A percentile compares a stretch with the other conserved stretches of the same genome.
Conservation (phyloP, 2,329 filamentous ascomycete genomes). For the Byssoonygena ceratinophila region DNA sequence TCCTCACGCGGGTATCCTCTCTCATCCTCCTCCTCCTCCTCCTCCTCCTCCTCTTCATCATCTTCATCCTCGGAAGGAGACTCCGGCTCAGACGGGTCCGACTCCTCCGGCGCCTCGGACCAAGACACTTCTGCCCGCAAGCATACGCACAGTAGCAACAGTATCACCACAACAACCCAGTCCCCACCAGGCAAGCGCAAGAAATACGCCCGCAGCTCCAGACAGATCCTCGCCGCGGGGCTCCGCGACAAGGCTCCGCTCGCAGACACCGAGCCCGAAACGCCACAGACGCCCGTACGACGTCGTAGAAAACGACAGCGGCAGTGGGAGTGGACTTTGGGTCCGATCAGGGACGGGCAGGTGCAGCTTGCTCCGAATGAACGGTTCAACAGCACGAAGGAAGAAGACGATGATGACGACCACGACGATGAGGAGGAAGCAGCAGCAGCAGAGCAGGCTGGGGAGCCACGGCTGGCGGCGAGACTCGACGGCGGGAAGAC, state of each 20-base stretch:
- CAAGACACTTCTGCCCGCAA: constrained; percentile 22
- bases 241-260: constrained; percentile 25
- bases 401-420: neutral
- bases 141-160: neutral
- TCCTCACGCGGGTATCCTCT: constrained; percentile 10
- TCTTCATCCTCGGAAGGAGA: constrained; percentile 20
- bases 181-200: constrained; percentile 12
- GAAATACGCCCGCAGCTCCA: constrained; percentile 11
- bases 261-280: constrained; percentile 35
- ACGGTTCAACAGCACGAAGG: neutral
- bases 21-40: neutral
- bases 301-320: constrained; percentile 44
- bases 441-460: neutral
- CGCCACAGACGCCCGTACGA: constrained; percentile 45
- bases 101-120: constrained; percentile 26
- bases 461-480: neutral
- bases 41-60: neutral
- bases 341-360: constrained; percentile 29
- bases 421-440: neutral
- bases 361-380: constrained; percentile 2
- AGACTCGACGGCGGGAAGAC: neutral
- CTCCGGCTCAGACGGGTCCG: constrained; percentile 22
- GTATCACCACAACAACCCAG: neutral
- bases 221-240: constrained; percentile 33
- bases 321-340: constrained; percentile 50